phyloP scores from a whole-genome alignment of 352 stramenopile species.

The Globisporangium solare region DNA sequence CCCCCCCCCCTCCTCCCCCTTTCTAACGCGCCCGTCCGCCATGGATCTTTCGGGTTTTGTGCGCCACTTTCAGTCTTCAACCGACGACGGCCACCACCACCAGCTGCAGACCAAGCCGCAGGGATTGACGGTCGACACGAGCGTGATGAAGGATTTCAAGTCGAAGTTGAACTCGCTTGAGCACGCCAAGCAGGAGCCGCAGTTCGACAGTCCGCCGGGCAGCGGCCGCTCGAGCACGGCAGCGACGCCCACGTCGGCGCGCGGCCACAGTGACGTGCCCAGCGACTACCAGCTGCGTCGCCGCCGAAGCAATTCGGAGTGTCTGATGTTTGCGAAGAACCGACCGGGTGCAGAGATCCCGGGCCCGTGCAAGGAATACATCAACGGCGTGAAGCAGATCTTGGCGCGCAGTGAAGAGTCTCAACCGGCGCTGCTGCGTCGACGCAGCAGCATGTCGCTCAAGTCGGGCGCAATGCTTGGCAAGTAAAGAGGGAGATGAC shows the following conservation, averaged over 20 bases:
- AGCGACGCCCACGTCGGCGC: constrained; percentile 29
- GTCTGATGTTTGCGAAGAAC: constrained; percentile 65
- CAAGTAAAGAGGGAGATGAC: constrained; percentile 8
- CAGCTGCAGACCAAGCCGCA: constrained; percentile 19
- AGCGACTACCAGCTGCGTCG: constrained; percentile 30
- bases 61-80: constrained; percentile 26
- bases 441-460: constrained; percentile 59
- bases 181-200: constrained; percentile 19
- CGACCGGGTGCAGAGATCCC: constrained; percentile 48
- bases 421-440: constrained; percentile 35
- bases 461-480: constrained; percentile 31
- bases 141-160: constrained; percentile 23
- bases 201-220: constrained; percentile 16
- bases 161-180: constrained; percentile 19
- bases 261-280: constrained; percentile 19
- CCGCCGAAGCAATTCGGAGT: constrained; percentile 77
- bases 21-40: constrained; percentile 1
- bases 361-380: constrained; percentile 79
- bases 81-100: constrained; percentile 12
- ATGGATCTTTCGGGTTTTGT: constrained; percentile 37
- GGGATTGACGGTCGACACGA: constrained; percentile 51
- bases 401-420: constrained; percentile 62
- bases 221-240: constrained; percentile 15
- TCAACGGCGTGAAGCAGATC: constrained; percentile 82
- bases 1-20: too few relatives aligned